Evolutionary conservation across 768 basidiomycete species (phyloP).

Genomic region (Coprinopsis sp.): DNA sequence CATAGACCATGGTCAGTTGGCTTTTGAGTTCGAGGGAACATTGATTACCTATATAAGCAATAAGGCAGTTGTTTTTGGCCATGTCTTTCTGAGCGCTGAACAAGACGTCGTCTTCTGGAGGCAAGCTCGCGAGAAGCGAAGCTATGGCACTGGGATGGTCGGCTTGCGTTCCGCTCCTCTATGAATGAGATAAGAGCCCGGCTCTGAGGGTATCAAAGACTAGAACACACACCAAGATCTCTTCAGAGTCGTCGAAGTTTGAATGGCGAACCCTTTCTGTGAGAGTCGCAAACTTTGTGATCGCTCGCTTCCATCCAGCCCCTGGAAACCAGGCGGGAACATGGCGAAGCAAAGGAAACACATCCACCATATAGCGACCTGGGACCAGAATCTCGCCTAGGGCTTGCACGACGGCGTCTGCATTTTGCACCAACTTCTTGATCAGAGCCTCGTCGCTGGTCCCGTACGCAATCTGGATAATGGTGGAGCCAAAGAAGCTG

Average conservation of each 20-base stretch:
- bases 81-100: not conserved
- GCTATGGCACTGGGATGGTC: not conserved
- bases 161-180: not conserved
- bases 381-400: slow-evolving; percentile 13
- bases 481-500: not conserved
- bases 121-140: not conserved
- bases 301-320: slow-evolving; percentile 54
- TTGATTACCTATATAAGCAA: not conserved
- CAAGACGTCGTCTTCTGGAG: not conserved
- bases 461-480: slow-evolving; percentile 5
- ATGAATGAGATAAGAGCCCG: not conserved
- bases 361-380: slow-evolving; percentile 39
- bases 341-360: slow-evolving; percentile 24
- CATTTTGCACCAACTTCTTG: not conserved
- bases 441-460: not conserved
- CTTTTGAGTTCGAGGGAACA: not conserved
- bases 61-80: not conserved
- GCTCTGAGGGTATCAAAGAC: not conserved
- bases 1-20: not conserved
- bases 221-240: not conserved
- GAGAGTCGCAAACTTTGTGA: not conserved
- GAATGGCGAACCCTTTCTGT: not conserved
- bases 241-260: not conserved
- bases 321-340: slow-evolving; percentile 38
- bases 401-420: not conserved